Evolutionary conservation across 441 rosid genomes (phyloP), one percentile per base, ranked within the genome.

Genomic region (Corymbia citriodora): DNA sequence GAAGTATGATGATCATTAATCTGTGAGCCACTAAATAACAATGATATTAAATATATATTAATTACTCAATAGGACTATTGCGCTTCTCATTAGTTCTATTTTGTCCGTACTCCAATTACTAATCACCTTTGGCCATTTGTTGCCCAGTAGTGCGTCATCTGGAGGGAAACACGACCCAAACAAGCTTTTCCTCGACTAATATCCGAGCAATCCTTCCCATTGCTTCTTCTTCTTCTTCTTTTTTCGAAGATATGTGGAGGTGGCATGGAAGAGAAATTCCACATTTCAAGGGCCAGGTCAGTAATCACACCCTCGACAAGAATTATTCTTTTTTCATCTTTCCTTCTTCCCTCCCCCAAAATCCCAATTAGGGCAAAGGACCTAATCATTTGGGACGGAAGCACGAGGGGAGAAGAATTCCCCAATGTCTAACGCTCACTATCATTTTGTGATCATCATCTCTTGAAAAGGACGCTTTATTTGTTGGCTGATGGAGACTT

Each of bases 391-490:
- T 90, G 90, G 88, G n/a, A 11, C 90, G 89, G 91, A 92, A 91
- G 94, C 89, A 92, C 74, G 91, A 89, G 90, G 93, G 89, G 90
- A 90, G 90, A 91, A 87, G 59, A 90, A 88, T 65, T 89, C 61
- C 87, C 52, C 82, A 29, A 90, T 92, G 94, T 90, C 92, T 91
- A 87, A 49, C 86, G 92, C 88, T 88, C 92, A 91, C 93, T 70
- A 89, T 94, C 94, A 92, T 94, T 93, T 85, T 61, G 91, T 40
- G 89, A 93, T 93, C 91, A 95, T 94, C 90, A 70, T 92, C 92
- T 45, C 96, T 93, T 94, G 90, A 91, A 93, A 93, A 93, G 90
- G 91, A 94, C 94, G 95, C 93, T 70, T 53, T 48, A 88, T 82
- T 93, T 86, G 94, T 92, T 92, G 94, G 91, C 52, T 85, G 93